phyloP scores from a whole-genome alignment of 2,329 filamentous ascomycete species.

The Alternaria rosae region DNA sequence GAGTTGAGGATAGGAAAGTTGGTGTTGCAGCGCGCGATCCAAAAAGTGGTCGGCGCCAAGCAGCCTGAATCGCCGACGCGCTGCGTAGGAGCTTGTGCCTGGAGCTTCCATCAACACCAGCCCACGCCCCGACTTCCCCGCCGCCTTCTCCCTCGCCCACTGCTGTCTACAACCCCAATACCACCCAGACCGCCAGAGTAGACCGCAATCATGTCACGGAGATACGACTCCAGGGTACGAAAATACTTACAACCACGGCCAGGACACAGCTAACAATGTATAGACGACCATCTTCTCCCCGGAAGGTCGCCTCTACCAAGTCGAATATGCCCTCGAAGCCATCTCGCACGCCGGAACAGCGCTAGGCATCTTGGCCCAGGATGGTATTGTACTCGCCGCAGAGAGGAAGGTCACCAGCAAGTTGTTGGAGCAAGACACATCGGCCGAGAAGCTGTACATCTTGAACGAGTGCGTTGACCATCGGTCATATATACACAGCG shows the following conservation, averaged over 20 bases:
- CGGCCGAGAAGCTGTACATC: constrained; percentile 99
- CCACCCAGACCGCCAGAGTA: constrained; percentile 9
- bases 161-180: constrained; percentile 13
- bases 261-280: constrained; percentile 30
- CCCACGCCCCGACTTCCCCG: constrained; percentile 33
- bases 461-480: constrained; percentile 83
- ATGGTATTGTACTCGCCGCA: constrained; percentile 97
- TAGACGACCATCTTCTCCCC: constrained; percentile 99
- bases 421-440: constrained; percentile 98
- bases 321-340: constrained; percentile 98
- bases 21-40: constrained; percentile 25
- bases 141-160: constrained; percentile 22
- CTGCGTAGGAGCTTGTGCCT: constrained; percentile 46
- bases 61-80: constrained; percentile 39
- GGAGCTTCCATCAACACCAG: constrained; percentile 46
- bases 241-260: constrained; percentile 25
- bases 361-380: constrained; percentile 93
- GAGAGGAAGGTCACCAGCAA: constrained; percentile 99
- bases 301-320: constrained; percentile 97
- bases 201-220: constrained; percentile 77
- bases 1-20: constrained; percentile 5
- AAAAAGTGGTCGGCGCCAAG: constrained; percentile 44
- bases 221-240: constrained; percentile 95
- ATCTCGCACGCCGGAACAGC: constrained; percentile 98
- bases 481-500: background rate